Evolutionary conservation across 208 protist genomes (phyloP).

Genomic region (Acanthamoeba rhysodes): DNA sequence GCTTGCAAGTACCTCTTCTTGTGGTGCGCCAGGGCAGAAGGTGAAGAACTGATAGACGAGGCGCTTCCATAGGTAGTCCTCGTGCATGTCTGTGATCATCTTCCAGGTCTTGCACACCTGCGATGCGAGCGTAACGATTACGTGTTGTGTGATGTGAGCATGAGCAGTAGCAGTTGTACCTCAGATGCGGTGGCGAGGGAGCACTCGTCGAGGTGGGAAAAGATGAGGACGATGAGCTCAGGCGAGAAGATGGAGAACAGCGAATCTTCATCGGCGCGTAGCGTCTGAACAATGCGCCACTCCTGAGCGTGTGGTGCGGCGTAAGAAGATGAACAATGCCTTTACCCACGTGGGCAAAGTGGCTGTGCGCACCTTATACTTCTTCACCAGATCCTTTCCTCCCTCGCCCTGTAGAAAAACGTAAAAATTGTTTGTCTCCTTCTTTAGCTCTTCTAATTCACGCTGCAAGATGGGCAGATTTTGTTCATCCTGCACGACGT

Average conservation of each 20-base stretch:
- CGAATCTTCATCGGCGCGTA: constrained; percentile 8
- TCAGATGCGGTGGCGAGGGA: background rate
- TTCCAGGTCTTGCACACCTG: constrained; percentile 63
- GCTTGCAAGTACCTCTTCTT: background rate
- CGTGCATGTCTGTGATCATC: constrained; percentile 44
- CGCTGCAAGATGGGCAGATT: background rate
- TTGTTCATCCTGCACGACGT: too few species aligned
- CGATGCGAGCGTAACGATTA: background rate
- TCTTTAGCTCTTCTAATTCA: background rate
- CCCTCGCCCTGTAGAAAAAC: background rate
- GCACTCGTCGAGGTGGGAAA: constrained; percentile 42
- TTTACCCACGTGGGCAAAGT: too few species aligned
- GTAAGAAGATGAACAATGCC: background rate
- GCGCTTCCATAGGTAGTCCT: constrained; percentile 50
- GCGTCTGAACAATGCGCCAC: constrained; percentile 10
- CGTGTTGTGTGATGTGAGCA: background rate
- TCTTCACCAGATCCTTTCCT: background rate
- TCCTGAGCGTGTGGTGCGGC: background rate
- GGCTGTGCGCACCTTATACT: background rate
- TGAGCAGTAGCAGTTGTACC: too few species aligned
- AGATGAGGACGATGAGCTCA: constrained; percentile 49
- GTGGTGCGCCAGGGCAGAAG: background rate
- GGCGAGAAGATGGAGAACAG: constrained; percentile 14
- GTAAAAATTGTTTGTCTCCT: constrained; percentile 3
- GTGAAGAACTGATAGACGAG: background rate